phyloP scores from a whole-genome alignment of 768 basidiomycete genomes.

The Boletus speciosus region DNA sequence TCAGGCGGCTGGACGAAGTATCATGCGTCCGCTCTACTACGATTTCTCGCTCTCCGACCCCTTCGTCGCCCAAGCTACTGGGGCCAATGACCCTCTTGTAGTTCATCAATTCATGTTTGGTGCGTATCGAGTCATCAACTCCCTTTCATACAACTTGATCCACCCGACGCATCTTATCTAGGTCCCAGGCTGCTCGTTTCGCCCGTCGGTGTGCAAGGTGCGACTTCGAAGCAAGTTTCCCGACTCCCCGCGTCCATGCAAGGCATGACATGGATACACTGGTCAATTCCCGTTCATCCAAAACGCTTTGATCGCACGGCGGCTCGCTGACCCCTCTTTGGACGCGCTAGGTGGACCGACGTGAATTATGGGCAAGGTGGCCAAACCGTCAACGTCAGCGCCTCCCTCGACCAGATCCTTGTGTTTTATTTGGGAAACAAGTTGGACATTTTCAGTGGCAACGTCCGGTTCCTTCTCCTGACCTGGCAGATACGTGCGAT shows the following conservation, averaged over 20 bases:
- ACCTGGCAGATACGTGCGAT: not conserved
- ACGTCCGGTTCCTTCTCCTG: conserved; percentile 5
- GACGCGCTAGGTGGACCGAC: conserved; percentile 33
- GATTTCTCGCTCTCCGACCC: conserved; percentile 33
- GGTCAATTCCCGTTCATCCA: conserved; percentile 13
- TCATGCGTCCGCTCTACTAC: conserved; percentile 34
- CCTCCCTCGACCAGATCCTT: conserved; percentile 30
- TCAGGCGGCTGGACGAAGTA: conserved; percentile 29
- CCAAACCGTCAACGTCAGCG: not conserved
- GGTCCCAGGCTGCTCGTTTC: conserved; percentile 33
- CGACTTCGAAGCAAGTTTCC: conserved; percentile 18
- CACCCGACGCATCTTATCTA: conserved; percentile 1
- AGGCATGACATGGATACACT: conserved; percentile 31
- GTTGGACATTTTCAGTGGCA: conserved; percentile 28
- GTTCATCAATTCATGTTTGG: conserved; percentile 36
- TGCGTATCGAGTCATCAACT: not conserved
- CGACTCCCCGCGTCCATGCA: not conserved
- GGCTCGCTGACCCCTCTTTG: not conserved
- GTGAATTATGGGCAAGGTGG: conserved; percentile 21
- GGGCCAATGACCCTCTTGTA: conserved; percentile 27
- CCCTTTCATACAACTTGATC: not conserved
- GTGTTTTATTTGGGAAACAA: conserved; percentile 34
- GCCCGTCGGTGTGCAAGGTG: conserved; percentile 31
- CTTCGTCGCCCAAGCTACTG: conserved; percentile 21
- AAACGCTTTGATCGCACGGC: not conserved